Percentiles rank a stretch among this genome's conserved stretches.
Conservation (phyloP, 2,329 filamentous ascomycete genomes). For the Fusarium sp. region DNA sequence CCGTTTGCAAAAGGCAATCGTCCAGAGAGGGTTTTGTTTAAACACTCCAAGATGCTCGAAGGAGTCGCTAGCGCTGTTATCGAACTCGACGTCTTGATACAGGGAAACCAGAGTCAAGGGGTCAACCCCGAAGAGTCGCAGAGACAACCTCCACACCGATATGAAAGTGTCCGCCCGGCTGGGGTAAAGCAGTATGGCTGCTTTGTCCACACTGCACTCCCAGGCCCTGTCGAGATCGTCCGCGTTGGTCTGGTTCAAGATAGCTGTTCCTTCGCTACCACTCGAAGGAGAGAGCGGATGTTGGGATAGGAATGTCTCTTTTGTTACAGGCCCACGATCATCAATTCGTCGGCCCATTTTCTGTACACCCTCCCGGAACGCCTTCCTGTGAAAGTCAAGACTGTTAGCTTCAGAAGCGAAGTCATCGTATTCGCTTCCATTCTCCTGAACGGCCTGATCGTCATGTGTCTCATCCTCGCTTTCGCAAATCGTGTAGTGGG, state of each 20-base stretch:
- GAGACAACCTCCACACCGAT: background rate
- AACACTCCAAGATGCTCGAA: background rate
- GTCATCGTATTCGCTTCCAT: background rate
- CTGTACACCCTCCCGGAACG: background rate
- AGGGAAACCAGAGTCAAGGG: background rate
- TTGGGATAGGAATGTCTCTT: too few species aligned
- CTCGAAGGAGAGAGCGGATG: background rate
- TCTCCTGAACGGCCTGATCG: background rate
- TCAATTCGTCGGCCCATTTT: background rate
- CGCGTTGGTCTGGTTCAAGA: background rate
- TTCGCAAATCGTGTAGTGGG: too few species aligned
- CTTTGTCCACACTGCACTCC: background rate
- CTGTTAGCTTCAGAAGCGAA: background rate
- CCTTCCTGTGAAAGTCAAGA: background rate
- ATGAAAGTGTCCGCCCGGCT: background rate
- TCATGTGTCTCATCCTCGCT: background rate
- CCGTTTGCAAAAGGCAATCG: background rate
- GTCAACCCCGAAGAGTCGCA: background rate
- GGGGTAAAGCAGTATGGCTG: background rate
- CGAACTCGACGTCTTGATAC: background rate
- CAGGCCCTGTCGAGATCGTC: background rate
- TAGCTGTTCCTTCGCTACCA: background rate
- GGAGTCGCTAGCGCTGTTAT: background rate
- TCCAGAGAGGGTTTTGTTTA: background rate
- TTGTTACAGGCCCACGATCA: background rate